Conservation (phyloP, 2,329 filamentous ascomycete species). For the Setomelanomma holmii region DNA sequence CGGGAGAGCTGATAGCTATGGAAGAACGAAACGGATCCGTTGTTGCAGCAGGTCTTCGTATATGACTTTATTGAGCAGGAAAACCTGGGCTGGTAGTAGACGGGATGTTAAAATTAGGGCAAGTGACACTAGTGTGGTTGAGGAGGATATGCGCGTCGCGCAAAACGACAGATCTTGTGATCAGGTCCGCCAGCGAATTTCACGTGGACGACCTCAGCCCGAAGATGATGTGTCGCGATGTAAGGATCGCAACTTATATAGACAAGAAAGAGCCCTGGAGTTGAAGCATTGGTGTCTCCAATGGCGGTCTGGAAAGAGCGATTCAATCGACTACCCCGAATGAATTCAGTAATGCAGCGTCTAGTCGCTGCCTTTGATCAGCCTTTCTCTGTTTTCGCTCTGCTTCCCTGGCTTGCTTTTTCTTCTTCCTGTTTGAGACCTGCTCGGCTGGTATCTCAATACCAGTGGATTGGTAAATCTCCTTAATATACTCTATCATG, state of each 20-base stretch:
- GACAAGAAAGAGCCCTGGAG: no score
- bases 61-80: conserved; percentile 36
- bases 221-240: no score
- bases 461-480: conserved; percentile 37
- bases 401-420: conserved; percentile 31
- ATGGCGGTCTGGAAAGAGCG: background rate
- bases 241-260: no score
- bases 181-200: no score
- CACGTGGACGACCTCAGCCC: no score
- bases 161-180: no score
- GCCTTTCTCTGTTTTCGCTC: conserved; percentile 36
- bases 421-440: conserved; percentile 30
- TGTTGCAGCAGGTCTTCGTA: conserved; percentile 35
- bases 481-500: conserved; percentile 27
- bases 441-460: conserved; percentile 24
- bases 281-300: no score
- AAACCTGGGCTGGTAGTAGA: conserved; percentile 35
- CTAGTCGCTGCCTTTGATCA: conserved; percentile 19
- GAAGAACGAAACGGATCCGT: conserved; percentile 37
- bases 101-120: no score
- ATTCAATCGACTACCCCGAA: background rate
- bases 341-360: background rate
- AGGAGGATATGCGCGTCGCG: no score
- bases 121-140: no score
- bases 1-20: no score